phyloP scores from a whole-genome alignment of 2,329 filamentous ascomycete species.

The Emmonsiellopsis sp. region DNA sequence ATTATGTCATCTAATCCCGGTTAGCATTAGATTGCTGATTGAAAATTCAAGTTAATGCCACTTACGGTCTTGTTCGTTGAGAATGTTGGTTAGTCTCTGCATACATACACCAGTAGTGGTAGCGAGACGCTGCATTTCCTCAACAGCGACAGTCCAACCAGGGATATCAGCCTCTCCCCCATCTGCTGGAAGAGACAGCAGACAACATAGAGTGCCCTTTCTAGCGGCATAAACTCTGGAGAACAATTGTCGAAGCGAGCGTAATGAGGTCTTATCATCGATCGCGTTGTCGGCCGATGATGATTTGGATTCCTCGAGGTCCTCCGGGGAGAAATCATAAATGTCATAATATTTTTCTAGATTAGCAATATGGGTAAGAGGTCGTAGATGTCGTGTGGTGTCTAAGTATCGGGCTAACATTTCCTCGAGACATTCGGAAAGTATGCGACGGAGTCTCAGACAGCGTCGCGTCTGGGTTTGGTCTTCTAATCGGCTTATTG shows the following conservation, averaged over 20 bases:
- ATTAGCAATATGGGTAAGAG: constrained; percentile 68
- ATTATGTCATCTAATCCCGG: constrained; percentile 28
- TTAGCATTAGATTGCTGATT: constrained; percentile 14
- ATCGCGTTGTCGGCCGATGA: constrained; percentile 57
- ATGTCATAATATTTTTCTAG: constrained; percentile 89
- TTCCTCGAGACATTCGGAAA: constrained; percentile 60
- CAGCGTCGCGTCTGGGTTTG: constrained; percentile 70
- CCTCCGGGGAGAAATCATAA: constrained; percentile 66
- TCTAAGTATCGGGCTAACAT: constrained; percentile 64
- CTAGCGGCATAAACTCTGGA: constrained; percentile 71
- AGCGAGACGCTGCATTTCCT: constrained; percentile 61
- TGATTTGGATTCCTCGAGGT: constrained; percentile 59
- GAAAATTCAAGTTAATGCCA: constrained; percentile 11
- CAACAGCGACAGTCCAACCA: constrained; percentile 68
- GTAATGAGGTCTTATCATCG: constrained; percentile 68
- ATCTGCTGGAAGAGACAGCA: constrained; percentile 76
- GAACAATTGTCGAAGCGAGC: constrained; percentile 70
- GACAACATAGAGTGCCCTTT: constrained; percentile 78
- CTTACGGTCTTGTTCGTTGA: constrained; percentile 73
- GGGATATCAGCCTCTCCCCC: constrained; percentile 67
- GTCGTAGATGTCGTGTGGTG: constrained; percentile 58
- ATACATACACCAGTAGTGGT: constrained; percentile 53
- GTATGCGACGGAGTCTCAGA: constrained; percentile 63
- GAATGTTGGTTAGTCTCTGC: constrained; percentile 55
- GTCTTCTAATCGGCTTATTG: constrained; percentile 86